These are phyloP conservation scores for Alternaria ethzedia DNA, from an alignment of 2,329 filamentous ascomycete genomes.

Conservation along the genomic window DNA sequence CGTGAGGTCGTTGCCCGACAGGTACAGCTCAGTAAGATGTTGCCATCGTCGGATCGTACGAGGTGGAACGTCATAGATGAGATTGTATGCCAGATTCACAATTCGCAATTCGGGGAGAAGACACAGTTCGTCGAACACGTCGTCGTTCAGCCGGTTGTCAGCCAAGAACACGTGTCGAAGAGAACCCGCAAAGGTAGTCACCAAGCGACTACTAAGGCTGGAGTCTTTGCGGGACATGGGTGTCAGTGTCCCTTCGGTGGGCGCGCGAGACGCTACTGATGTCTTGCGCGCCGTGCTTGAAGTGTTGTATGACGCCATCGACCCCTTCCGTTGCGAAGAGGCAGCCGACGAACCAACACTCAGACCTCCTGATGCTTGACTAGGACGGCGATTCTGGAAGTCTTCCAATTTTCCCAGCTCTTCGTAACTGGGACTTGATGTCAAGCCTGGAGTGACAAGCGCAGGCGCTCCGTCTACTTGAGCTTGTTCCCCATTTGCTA, in stretches of 20 bases:
- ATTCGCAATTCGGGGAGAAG: slow-evolving; percentile 83
- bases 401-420: slow-evolving; percentile 73
- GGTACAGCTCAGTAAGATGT: slow-evolving; percentile 86
- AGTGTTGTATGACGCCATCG: slow-evolving; percentile 79
- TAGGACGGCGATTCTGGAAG: slow-evolving; percentile 73
- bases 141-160: slow-evolving; percentile 92
- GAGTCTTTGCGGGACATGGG: slow-evolving; percentile 82
- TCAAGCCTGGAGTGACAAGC: slow-evolving; percentile 52
- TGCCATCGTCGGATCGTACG: slow-evolving; percentile 89
- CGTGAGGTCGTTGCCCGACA: slow-evolving; percentile 93
- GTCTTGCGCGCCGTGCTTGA: slow-evolving; percentile 67
- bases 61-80: slow-evolving; percentile 89
- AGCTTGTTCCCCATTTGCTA: slow-evolving; percentile 34
- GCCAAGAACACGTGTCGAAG: slow-evolving; percentile 85
- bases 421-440: slow-evolving; percentile 73
- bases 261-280: slow-evolving; percentile 75
- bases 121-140: slow-evolving; percentile 90
- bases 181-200: slow-evolving; percentile 86
- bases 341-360: slow-evolving; percentile 77
- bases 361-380: slow-evolving; percentile 76
- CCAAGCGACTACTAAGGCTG: slow-evolving; percentile 76
- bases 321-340: slow-evolving; percentile 73
- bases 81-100: slow-evolving; percentile 94
- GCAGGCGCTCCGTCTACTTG: slow-evolving; percentile 53
- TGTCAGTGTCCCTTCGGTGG: slow-evolving; percentile 64